A percentile compares a stretch with the other conserved stretches of the same genome.
Conservation (phyloP, 257 asterid species). For the Misopates orontium region DNA sequence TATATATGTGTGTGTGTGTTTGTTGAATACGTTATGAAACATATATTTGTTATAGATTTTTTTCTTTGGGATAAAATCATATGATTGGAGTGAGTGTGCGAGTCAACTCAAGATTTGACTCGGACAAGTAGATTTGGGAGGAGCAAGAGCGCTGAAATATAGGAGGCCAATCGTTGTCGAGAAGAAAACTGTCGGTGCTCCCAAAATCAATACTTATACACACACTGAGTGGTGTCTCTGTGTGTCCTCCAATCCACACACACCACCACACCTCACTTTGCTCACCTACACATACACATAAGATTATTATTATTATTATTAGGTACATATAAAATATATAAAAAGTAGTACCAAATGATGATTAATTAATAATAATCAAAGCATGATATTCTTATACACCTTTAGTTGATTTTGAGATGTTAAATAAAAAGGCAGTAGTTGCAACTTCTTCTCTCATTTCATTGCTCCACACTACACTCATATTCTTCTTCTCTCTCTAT, state of each 20-base stretch:
- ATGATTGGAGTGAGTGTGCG: no score
- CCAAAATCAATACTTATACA: not conserved
- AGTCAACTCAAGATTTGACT: no score
- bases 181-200: constrained; percentile 18
- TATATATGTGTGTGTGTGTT: no score
- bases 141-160: constrained; percentile 6
- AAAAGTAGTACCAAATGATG: not conserved
- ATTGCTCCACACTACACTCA: not conserved
- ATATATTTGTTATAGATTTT: no score
- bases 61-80: no score
- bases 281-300: not conserved
- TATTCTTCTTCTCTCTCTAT: not conserved
- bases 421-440: not conserved
- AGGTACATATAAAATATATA: no score
- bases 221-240: not conserved
- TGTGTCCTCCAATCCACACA: not conserved
- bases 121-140: no score
- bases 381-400: not conserved
- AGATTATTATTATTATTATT: no score
- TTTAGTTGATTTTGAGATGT: no score
- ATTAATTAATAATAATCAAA: not conserved
- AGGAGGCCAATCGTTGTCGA: constrained; percentile 27
- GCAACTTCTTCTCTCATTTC: not conserved
- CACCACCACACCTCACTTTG: not conserved
- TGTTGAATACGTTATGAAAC: no score